These are phyloP conservation scores for Parachaetomium inaequale DNA, from an alignment of 495 filamentous ascomycete species.

Conservation along the genomic window DNA sequence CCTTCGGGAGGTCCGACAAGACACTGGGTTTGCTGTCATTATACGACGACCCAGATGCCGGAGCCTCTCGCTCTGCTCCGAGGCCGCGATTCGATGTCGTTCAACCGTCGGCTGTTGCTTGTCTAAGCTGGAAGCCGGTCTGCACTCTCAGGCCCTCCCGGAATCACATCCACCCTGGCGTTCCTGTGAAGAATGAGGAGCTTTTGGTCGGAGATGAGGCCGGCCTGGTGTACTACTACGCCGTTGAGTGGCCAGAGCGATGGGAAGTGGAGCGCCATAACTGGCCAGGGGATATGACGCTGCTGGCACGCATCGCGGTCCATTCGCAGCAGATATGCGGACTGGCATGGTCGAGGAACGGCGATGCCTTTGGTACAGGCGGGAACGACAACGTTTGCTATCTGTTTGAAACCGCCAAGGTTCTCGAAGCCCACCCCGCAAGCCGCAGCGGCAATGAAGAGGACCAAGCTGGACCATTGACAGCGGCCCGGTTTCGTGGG, in stretches of 20 bases:
- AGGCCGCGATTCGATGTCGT: conserved; percentile 66
- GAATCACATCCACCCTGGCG: conserved; percentile 33
- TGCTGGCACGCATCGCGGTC: conserved; percentile 70
- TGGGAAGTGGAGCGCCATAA: conserved; percentile 53
- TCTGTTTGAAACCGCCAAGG: conserved; percentile 66
- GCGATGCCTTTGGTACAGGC: conserved; percentile 75
- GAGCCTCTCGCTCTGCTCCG: conserved; percentile 6
- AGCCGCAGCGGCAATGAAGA: not conserved
- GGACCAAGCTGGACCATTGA: not conserved
- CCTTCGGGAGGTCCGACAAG: conserved; percentile 73
- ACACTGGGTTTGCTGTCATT: conserved; percentile 52
- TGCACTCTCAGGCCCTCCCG: conserved; percentile 41
- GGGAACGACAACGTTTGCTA: conserved; percentile 90
- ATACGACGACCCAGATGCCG: conserved; percentile 35
- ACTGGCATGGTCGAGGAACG: conserved; percentile 78
- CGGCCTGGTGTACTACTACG: conserved; percentile 85
- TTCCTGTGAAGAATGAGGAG: conserved; percentile 62
- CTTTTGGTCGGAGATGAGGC: conserved; percentile 83
- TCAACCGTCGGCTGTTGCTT: conserved; percentile 69
- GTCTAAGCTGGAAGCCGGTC: conserved; percentile 64
- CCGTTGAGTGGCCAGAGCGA: conserved; percentile 74
- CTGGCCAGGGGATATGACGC: conserved; percentile 73
- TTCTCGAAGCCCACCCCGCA: conserved; percentile 42
- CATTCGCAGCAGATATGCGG: conserved; percentile 93
- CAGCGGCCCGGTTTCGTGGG: not conserved